phyloP scores from a whole-genome alignment of 768 basidiomycete genomes.

The Rhodotorula sphaerocarpa region DNA sequence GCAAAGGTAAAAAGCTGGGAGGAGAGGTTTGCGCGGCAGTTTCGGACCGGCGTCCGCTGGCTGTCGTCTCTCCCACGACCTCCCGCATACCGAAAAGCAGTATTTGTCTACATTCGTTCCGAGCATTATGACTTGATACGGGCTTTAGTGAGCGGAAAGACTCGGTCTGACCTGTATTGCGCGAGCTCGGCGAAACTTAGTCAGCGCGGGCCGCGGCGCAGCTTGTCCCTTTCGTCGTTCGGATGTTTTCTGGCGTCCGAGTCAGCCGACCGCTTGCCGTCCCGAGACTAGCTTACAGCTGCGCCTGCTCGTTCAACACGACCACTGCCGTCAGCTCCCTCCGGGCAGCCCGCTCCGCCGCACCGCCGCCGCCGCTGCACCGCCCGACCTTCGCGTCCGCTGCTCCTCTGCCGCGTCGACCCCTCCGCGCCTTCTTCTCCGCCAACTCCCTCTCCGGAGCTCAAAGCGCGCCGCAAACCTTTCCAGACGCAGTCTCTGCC shows the following conservation, averaged over 20 bases:
- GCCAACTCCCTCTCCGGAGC: not conserved
- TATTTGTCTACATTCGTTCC: too few species aligned
- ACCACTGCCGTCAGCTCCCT: not conserved
- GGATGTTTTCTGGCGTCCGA: not conserved
- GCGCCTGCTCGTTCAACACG: constrained; percentile 22
- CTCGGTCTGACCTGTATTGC: too few species aligned
- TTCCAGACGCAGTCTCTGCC: constrained; percentile 3
- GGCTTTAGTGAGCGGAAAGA: too few species aligned
- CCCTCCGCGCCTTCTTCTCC: not conserved
- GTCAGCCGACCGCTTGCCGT: not conserved
- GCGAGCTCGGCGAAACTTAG: too few species aligned
- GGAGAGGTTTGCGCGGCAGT: too few species aligned
- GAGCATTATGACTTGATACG: too few species aligned
- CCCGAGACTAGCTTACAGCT: not conserved
- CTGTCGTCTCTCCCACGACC: too few species aligned
- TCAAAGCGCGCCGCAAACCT: not conserved
- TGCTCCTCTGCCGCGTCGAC: not conserved
- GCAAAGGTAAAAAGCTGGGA: too few species aligned
- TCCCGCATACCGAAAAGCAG: too few species aligned
- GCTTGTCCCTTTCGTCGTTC: not conserved
- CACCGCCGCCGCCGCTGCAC: not conserved
- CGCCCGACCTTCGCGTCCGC: too few species aligned
- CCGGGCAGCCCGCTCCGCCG: not conserved
- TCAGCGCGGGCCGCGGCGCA: not conserved
- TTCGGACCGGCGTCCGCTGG: too few species aligned